Evolutionary conservation across 2,329 filamentous ascomycete species (phyloP), one percentile per base, ranked within the genome.

Genomic region (Nectriaceae sp.): DNA sequence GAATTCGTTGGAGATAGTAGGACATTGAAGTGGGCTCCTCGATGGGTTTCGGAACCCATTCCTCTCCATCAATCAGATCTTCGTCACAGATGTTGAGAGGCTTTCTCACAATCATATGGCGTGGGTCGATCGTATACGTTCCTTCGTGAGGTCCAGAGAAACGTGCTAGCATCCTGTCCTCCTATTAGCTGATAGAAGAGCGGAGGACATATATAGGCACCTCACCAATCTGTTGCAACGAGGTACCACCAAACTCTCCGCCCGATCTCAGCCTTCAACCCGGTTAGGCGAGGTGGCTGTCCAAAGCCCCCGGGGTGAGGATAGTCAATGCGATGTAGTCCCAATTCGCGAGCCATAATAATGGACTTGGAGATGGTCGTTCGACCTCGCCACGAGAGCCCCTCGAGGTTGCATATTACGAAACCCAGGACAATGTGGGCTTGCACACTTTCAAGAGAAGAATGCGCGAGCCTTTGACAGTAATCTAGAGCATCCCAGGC

Each of bases 211-310:
- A 15, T n/a, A 11, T n/a, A 6, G 6, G 38, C 16, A 13, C 39
- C 62, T 54, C 49, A 71, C 73, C 70, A 74, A 50, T 75, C 72
- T 4, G 66, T 70, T 1, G 67, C 60, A 10, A 65, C 65, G 5
- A 76, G 59, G 51, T 74, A 71, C 73, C 73, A 76, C 74, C 73
- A 76, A 3, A 74, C 53, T 39, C 74, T 63, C 16, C 73, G 61
- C 35, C 68, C 72, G 31, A 71, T 64, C 45, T 76, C 74, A 4
- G 54, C 58, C 26, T 61, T 60, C 1, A 67, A 13, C 18, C 61
- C 63, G 3, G 52, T 51, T 18, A 50, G 47, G 16, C 60, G 63
- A 6, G 64, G 56, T 16, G 49, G 29, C 3, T 59, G 57, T 1
- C 54, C 53, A 8, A 52, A 46, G 5, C 50, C 22, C 4, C 49